Conservation (phyloP, 208 protist species). For the Leishmania gerbilli region DNA sequence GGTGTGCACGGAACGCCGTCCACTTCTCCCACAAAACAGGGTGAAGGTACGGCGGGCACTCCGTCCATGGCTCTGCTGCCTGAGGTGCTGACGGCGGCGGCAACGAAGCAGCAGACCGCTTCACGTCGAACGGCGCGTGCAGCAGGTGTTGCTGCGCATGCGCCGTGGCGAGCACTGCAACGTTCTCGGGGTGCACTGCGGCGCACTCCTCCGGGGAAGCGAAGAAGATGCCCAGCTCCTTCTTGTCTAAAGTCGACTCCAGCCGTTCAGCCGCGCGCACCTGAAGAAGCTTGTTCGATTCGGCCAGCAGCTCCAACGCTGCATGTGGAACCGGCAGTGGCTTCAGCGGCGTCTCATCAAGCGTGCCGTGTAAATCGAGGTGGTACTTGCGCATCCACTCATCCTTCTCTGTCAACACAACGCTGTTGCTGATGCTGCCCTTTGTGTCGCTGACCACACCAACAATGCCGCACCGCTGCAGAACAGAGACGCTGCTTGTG, state of each 20-base stretch:
- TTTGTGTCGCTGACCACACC: background rate
- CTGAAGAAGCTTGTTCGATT: constrained; percentile 35
- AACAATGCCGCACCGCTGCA: constrained; percentile 56
- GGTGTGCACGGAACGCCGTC: constrained; percentile 44
- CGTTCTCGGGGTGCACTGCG: constrained; percentile 41
- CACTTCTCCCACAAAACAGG: constrained; percentile 73
- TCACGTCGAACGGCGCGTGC: constrained; percentile 59
- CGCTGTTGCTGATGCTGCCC: background rate
- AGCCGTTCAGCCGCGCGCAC: constrained; percentile 14
- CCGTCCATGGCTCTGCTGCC: constrained; percentile 8
- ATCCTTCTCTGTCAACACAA: constrained; percentile 29
- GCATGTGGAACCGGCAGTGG: constrained; percentile 31
- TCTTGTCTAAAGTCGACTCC: constrained; percentile 22
- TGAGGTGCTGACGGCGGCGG: background rate
- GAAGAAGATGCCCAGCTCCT: constrained; percentile 42
- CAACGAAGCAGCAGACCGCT: background rate
- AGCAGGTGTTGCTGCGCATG: constrained; percentile 48
- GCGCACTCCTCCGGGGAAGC: constrained; percentile 47
- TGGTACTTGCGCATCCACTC: constrained; percentile 77
- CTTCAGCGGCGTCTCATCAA: constrained; percentile 54
- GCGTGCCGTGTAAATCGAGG: constrained; percentile 46
- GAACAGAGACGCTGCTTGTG: constrained; percentile 40
- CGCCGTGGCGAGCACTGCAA: constrained; percentile 54
- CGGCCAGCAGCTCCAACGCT: constrained; percentile 32
- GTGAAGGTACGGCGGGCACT: constrained; percentile 63